Base-by-base conservation (phyloP, 2,329 filamentous ascomycete species). In the Monilinia laxa region DNA sequence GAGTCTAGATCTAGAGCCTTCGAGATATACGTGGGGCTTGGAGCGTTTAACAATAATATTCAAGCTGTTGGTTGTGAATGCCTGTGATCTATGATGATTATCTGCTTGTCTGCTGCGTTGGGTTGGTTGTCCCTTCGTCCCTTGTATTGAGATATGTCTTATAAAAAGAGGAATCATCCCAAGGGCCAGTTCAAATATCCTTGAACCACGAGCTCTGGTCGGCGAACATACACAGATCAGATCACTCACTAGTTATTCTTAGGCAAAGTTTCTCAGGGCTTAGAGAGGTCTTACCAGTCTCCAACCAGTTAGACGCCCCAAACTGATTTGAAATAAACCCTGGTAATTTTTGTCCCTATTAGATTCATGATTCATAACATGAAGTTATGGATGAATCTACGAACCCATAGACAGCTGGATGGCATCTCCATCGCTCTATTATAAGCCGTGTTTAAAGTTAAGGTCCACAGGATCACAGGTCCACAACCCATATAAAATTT, bases 191-290 rank as follows among this genome's bases (percentile, higher is more conserved):
- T 42, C 16, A n/a, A 35, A 25, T 40, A 65, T 31, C 54, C 63
- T 45, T 65, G 62, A 25, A 35, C 49, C 42, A 59, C 54, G 31
- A 58, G 38, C n/a, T 53, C 51, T 60, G 55, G 63, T 65, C 63
- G 63, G 63, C 63, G 63, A 65, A 51, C 63, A 52, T 12, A 28
- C 16, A 38, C n/a, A 35, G 42, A n/a, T 52, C 42, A 28, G 23
- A 49, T 20, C 28, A 38, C 35, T 18, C 14, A 38, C 5, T 45
- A 40, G 52, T 40, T n/a, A 7, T 54, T 7, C 31, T 14, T 23
- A 38, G 38, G 53, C 28, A 55, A n/a, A 55, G 28, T 35, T 55
- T 20, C 12, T 54, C 16, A 54, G 7, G 28, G 52, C 52, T 35
- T 18, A 23, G 31, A 49, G 52, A 31, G 42, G 25, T 25, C 31